These are phyloP conservation scores for Kurtzmaniella fragi DNA, from an alignment of 805 yeast species.

Conservation along the genomic window DNA sequence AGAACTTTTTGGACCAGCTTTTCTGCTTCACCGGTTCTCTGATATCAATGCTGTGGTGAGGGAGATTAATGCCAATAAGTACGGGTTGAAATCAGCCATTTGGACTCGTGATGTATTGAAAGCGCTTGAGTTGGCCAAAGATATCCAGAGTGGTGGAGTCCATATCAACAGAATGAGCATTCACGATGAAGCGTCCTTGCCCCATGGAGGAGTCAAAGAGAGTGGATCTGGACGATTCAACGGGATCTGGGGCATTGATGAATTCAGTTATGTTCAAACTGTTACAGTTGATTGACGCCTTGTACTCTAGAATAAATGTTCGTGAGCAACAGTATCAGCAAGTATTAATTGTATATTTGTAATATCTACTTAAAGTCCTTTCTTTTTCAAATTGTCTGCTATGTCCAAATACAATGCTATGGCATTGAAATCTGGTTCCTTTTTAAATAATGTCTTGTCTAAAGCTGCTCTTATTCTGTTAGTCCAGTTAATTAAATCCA, in stretches of 20 bases:
- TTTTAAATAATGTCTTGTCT: conserved; percentile 24
- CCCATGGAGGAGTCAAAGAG: conserved; percentile 44
- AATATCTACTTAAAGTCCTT: conserved; percentile 42
- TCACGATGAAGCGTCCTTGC: conserved; percentile 31
- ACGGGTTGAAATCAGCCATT: conserved; percentile 39
- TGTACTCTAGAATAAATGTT: no score
- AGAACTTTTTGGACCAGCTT: conserved; percentile 44
- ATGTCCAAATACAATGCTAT: conserved; percentile 65
- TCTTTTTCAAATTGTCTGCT: conserved; percentile 54
- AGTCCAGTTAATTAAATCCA: conserved; percentile 83
- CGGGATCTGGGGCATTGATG: conserved; percentile 40
- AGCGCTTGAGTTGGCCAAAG: conserved; percentile 28
- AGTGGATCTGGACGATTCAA: conserved; percentile 35
- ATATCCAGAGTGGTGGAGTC: conserved; percentile 37
- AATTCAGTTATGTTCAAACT: conserved; percentile 32
- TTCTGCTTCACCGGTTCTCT: conserved; percentile 22
- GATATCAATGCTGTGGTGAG: conserved; percentile 12
- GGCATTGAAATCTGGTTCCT: conserved; percentile 51
- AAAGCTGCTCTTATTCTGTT: conserved; percentile 41
- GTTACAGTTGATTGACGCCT: conserved; percentile 22
- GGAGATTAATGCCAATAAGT: conserved; percentile 19
- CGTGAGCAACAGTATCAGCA: no score
- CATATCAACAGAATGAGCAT: conserved; percentile 32
- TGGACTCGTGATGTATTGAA: conserved; percentile 34
- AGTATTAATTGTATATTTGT: no score